Percentiles rank a stretch among this genome's conserved stretches.
These are phyloP conservation scores for Trichaptum fuscoviolaceum DNA, from an alignment of 768 basidiomycete species.

Conservation along the genomic window DNA sequence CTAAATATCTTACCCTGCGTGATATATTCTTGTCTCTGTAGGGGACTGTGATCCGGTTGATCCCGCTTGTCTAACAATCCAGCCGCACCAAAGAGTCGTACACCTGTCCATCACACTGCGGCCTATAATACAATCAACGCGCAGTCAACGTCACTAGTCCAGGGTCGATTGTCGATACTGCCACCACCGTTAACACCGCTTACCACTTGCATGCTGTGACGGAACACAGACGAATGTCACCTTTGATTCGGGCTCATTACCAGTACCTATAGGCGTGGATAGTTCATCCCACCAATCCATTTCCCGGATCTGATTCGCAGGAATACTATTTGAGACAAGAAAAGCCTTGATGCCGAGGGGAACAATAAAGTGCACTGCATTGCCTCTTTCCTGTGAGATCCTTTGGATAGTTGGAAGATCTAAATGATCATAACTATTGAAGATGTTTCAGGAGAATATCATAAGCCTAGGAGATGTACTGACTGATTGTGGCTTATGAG, in stretches of 20 bases:
- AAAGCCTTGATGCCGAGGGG: constrained; percentile 29
- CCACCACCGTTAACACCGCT: constrained; percentile 5
- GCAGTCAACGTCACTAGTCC: background rate
- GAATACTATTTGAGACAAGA: constrained; percentile 23
- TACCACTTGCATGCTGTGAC: constrained; percentile 39
- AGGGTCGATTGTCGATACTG: background rate
- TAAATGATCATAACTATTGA: constrained; percentile 37
- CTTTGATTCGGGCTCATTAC: constrained; percentile 10
- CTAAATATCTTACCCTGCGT: constrained; percentile 2
- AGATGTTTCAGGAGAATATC: background rate
- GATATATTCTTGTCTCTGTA: background rate
- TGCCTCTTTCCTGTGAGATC: constrained; percentile 19
- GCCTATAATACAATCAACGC: constrained; percentile 18
- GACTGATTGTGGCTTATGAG: constrained; percentile 41
- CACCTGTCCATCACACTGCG: constrained; percentile 29
- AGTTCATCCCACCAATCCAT: constrained; percentile 38
- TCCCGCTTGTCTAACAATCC: background rate
- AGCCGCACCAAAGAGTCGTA: constrained; percentile 25
- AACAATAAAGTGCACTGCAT: constrained; percentile 28
- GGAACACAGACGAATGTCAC: constrained; percentile 34
- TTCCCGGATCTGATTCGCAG: constrained; percentile 26
- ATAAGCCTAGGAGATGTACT: constrained; percentile 12
- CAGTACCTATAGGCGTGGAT: constrained; percentile 13
- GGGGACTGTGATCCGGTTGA: background rate
- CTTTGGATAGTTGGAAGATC: constrained; percentile 30